Evolutionary conservation across 495 filamentous ascomycete species (phyloP).

Genomic region (Talaromyces proteolyticus): DNA sequence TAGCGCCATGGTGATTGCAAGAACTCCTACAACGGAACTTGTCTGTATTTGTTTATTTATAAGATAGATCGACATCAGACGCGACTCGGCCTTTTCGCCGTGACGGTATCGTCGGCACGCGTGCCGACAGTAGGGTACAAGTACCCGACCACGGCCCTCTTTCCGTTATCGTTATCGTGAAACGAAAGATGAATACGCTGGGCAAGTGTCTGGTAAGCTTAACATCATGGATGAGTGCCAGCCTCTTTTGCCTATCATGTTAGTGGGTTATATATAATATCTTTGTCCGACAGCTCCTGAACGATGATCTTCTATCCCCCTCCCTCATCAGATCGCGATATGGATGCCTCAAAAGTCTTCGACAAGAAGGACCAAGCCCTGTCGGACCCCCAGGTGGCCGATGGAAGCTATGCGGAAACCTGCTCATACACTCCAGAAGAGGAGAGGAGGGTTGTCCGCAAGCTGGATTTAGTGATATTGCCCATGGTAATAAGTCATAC

Average conservation of each 20-base stretch:
- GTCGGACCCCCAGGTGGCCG: background rate
- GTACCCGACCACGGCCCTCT: background rate
- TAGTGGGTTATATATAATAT: background rate
- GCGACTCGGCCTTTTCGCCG: constrained; percentile 1
- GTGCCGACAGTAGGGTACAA: background rate
- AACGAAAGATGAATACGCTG: no score
- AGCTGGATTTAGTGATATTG: constrained; percentile 38
- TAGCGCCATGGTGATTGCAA: background rate
- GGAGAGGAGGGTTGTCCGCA: constrained; percentile 38
- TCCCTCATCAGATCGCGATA: background rate
- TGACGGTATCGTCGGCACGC: background rate
- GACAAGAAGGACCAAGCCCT: background rate
- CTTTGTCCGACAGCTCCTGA: background rate
- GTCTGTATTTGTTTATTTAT: background rate
- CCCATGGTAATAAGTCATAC: constrained; percentile 28
- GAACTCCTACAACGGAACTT: background rate
- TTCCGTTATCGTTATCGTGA: background rate
- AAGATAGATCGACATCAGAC: no score
- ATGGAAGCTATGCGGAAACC: background rate
- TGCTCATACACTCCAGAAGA: constrained; percentile 26
- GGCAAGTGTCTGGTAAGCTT: background rate
- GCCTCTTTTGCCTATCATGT: background rate
- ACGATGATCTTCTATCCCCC: background rate
- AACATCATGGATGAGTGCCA: background rate
- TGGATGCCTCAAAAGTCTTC: background rate